Base-by-base conservation (phyloP, 140 eudicot species). In the Oenanthe javanica region DNA sequence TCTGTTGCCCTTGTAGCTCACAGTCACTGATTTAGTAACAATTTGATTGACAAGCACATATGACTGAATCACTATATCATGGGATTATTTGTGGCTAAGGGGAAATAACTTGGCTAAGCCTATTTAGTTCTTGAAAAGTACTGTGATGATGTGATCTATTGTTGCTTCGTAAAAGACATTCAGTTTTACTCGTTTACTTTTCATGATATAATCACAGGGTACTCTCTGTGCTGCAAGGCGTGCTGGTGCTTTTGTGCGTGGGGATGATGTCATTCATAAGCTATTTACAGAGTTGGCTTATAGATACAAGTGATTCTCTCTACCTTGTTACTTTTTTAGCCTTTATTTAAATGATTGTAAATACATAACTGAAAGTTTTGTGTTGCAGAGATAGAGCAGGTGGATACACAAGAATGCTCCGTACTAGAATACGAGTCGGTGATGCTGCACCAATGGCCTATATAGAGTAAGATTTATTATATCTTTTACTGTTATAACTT, bases 391-490 rank as follows among this genome's bases (percentile, higher is more conserved):
- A 93, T 80, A 87, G 99, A 81, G 96, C 96, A 45, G 99, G 99
- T 78, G 99, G 99, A 72, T 95, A 92, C 85, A 92, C 99, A 71
- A 91, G 99, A 87, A 57, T 95, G 83, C 98, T 95, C 45, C 88
- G 98, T 54, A 95, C 98, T 43, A 89, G 98, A 69, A 91, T 95
- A 40, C 88, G 98, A 84, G 99, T 95, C 83, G 99, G 99, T 81
- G 99, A 93, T 89, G 99, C 99, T 72, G 99, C 98, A 75, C 88
- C 92, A 75, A 93, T 95, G 99, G 99, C 98, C 11, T 93, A 95
- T 79, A 95, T 95, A 9, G 99, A 95, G 99, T 95, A 89, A 74
- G 96, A n/a, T 42, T 11, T 46, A 52, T 42, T 75, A 2, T 47
- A 23, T 45, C 16, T 73, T 48, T 47, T 4, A 8, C 55, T 4